Conservation (phyloP, 345 rosid species). For the Cardamine chenopodiifolia region DNA sequence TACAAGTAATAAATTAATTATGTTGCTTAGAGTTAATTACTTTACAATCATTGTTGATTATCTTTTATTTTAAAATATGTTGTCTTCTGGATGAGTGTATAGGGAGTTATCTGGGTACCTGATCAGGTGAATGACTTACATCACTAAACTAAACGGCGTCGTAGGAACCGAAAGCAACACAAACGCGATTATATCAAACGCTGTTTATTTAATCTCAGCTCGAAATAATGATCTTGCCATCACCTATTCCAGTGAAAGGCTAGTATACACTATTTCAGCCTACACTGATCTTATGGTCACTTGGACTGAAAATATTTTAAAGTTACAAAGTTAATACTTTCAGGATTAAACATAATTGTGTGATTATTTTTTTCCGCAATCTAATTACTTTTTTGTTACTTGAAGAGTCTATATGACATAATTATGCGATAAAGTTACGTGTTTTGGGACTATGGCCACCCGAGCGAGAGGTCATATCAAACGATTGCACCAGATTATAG, state of each 20-base stretch:
- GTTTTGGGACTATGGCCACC: too few species aligned
- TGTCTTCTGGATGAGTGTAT: neutral
- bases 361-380: neutral
- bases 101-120: constrained; percentile 49
- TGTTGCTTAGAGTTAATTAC: neutral
- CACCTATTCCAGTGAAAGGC: constrained; percentile 24
- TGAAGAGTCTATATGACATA: constrained; percentile 42
- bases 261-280: neutral
- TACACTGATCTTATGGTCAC: constrained; percentile 20
- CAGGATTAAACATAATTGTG: neutral
- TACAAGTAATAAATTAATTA: neutral
- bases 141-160: constrained; percentile 30
- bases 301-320: neutral
- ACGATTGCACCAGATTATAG: too few species aligned
- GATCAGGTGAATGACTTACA: constrained; percentile 51
- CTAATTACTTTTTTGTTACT: neutral
- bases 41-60: neutral
- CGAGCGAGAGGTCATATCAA: too few species aligned
- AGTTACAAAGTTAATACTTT: neutral
- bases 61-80: neutral
- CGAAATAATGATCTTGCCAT: constrained; percentile 61
- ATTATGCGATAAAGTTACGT: too few species aligned
- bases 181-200: constrained; percentile 38
- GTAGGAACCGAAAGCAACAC: constrained; percentile 44
- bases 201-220: constrained; percentile 42